Percentiles rank a stretch among this genome's conserved stretches.
Conservation (phyloP, 2,329 filamentous ascomycete genomes). For the Venturia carpophila region DNA sequence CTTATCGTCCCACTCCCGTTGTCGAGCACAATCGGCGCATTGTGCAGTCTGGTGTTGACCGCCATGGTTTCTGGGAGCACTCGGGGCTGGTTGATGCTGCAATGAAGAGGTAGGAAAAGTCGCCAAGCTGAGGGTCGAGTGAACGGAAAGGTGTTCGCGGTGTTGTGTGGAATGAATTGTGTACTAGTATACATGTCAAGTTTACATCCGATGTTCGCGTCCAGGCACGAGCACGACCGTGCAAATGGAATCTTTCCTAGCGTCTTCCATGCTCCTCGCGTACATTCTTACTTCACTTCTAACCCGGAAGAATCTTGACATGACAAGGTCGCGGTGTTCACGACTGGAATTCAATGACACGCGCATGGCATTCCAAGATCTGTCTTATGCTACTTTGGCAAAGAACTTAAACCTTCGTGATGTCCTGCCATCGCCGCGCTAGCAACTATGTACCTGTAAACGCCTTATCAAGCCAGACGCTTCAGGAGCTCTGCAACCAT, state of each 20-base stretch:
- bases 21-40: slow-evolving; percentile 96
- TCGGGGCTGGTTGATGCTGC: not conserved
- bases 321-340: not conserved
- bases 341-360: not conserved
- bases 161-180: not conserved
- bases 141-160: no score
- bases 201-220: slow-evolving; percentile 4
- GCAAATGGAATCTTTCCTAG: not conserved
- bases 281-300: not conserved
- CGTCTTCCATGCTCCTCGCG: not conserved
- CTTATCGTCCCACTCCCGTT: slow-evolving; percentile 97
- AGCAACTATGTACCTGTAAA: slow-evolving; percentile 7
- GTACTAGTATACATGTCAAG: not conserved
- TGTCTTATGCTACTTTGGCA: not conserved
- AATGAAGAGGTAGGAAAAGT: not conserved
- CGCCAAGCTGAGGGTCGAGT: not conserved
- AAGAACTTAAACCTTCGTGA: not conserved
- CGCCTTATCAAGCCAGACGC: slow-evolving; percentile 9
- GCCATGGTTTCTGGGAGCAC: slow-evolving; percentile 2
- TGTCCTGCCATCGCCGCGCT: not conserved
- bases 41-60: slow-evolving; percentile 63
- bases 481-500: not conserved
- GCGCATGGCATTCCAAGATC: not conserved
- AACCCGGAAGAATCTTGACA: not conserved
- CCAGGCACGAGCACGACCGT: not conserved